phyloP scores from a whole-genome alignment of 495 filamentous ascomycete species.

The Lindgomyces ingoldianus region DNA sequence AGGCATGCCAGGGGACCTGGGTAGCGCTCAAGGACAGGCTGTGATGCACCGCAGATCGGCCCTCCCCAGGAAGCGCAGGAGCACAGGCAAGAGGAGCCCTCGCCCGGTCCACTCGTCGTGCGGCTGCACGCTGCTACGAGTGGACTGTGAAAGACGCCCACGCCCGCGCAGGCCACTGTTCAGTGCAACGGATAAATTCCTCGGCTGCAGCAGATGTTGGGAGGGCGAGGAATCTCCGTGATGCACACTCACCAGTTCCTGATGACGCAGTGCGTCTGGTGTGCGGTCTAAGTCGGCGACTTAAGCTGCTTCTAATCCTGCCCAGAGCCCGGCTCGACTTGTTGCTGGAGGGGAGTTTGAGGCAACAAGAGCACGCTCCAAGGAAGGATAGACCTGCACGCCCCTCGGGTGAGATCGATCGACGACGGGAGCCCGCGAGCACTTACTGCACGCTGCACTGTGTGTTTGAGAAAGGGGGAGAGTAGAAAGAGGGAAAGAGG shows the following conservation, averaged over 20 bases:
- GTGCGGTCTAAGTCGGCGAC: not conserved
- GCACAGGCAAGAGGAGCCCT: conserved; percentile 1
- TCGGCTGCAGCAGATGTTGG: not conserved
- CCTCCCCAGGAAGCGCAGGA: conserved; percentile 9
- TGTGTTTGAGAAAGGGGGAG: not conserved
- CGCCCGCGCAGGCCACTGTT: not conserved
- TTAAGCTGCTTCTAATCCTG: not conserved
- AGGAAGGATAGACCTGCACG: conserved; percentile 25
- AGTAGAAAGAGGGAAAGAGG: not conserved
- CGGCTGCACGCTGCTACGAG: conserved; percentile 7
- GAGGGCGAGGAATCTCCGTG: not conserved
- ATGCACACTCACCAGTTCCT: not conserved
- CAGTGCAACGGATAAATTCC: not conserved
- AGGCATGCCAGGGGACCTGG: conserved; percentile 15
- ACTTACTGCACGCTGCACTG: not conserved
- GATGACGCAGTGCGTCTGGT: not conserved
- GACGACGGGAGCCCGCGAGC: conserved; percentile 24
- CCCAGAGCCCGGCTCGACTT: conserved; percentile 8
- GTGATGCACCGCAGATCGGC: conserved; percentile 39
- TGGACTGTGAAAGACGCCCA: not conserved
- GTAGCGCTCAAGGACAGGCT: conserved; percentile 30
- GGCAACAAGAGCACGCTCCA: not conserved
- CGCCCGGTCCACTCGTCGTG: not conserved
- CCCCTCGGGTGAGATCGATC: conserved; percentile 31
- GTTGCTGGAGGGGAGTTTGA: not conserved